phyloP scores from a whole-genome alignment of 192 early-diverging fungal genomes.

The Coemansia sp. region DNA sequence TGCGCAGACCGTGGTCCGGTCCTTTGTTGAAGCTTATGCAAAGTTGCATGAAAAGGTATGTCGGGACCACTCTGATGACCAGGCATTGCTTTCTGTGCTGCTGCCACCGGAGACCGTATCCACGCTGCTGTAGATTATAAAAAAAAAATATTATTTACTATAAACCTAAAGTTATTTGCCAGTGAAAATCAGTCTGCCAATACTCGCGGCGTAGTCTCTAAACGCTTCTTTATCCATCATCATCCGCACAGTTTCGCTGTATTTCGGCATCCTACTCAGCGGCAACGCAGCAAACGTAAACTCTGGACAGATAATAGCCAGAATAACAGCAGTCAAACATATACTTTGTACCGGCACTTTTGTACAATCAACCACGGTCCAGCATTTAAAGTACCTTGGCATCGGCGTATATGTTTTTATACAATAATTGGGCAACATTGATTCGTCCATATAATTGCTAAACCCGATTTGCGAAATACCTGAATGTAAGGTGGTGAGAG shows the following conservation, averaged over 20 bases:
- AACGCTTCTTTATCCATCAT: not conserved
- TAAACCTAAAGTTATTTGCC: not conserved
- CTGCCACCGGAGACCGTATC: conserved; percentile 10
- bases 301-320: not conserved
- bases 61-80: not conserved
- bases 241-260: not conserved
- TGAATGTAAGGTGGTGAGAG: not conserved
- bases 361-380: not conserved
- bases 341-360: not conserved
- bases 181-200: not conserved
- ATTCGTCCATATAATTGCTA: not conserved
- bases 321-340: not conserved
- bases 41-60: not conserved
- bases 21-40: conserved; percentile 30
- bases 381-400: not conserved
- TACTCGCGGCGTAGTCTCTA: not conserved
- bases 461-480: not conserved
- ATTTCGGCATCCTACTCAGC: not conserved
- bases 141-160: not conserved
- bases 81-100: not conserved
- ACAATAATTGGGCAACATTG: not conserved
- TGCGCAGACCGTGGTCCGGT: not conserved
- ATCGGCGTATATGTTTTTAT: not conserved
- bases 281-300: conserved; percentile 8
- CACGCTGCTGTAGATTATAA: not conserved